Conservation (phyloP, 225 moss, liverwort and hornwort genomes). For the Climacium dendroides region DNA sequence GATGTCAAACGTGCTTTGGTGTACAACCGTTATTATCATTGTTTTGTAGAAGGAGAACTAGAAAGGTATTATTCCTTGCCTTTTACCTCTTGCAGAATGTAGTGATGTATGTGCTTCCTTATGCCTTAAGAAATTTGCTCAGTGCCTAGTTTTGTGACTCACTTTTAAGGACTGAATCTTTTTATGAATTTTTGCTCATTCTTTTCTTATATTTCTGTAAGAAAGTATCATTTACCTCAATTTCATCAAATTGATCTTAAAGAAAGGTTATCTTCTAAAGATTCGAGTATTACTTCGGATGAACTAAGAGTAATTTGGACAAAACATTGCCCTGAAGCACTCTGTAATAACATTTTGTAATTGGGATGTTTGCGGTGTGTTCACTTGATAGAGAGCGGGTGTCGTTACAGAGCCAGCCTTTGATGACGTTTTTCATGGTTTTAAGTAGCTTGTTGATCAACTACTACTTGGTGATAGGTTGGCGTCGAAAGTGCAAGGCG, state of each 20-base stretch:
- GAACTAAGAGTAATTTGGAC: not conserved
- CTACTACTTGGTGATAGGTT: conserved; percentile 38
- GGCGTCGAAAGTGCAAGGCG: conserved; percentile 48
- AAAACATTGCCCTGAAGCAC: not conserved
- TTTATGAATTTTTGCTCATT: not conserved
- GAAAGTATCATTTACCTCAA: not conserved
- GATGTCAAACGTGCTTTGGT: conserved; percentile 86
- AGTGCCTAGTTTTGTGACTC: not conserved
- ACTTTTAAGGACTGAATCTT: too few relatives aligned
- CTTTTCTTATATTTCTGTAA: not conserved
- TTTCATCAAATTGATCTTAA: not conserved
- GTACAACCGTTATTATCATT: conserved; percentile 95
- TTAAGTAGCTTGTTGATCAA: not conserved
- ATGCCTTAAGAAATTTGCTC: not conserved
- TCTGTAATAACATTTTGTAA: too few relatives aligned
- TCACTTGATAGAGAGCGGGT: not conserved
- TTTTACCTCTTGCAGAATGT: not conserved
- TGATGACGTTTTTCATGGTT: not conserved
- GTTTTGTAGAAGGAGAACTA: conserved; percentile 88
- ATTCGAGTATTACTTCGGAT: not conserved
- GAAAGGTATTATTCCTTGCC: conserved; percentile 44
- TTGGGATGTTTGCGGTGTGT: not conserved
- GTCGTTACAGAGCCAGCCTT: not conserved
- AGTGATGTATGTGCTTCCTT: not conserved
- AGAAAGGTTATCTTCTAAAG: too few relatives aligned